Conservation (phyloP, 768 basidiomycete genomes). For the Russula sp. region DNA sequence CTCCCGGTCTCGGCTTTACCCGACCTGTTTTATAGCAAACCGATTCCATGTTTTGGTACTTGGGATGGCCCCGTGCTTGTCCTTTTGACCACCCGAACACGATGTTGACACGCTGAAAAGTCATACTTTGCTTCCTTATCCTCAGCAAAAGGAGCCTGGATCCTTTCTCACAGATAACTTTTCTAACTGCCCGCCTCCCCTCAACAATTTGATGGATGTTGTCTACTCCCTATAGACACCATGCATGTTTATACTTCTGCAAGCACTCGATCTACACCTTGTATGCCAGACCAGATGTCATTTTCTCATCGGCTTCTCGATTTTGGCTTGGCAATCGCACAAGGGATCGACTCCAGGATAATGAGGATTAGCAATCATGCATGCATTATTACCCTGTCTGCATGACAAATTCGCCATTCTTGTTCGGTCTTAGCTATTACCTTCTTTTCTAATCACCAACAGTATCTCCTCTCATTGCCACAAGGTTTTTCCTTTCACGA, state of each 20-base stretch:
- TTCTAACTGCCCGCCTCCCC: background rate
- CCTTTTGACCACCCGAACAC: slow-evolving; percentile 12
- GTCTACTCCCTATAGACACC: background rate
- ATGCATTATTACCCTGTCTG: background rate
- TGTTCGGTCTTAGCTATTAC: background rate
- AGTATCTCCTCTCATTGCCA: background rate
- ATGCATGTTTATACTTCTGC: background rate
- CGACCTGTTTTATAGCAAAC: background rate
- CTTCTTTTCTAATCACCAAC: background rate
- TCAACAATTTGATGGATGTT: background rate
- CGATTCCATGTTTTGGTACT: background rate
- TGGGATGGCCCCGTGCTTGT: background rate
- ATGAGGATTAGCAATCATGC: background rate
- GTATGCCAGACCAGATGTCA: background rate
- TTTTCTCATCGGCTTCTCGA: background rate
- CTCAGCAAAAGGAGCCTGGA: background rate
- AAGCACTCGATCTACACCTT: background rate
- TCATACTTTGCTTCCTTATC: background rate
- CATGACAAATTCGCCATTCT: background rate
- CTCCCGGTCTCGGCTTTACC: background rate
- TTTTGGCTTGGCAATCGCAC: background rate
- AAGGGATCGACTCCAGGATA: background rate
- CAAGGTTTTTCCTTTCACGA: background rate
- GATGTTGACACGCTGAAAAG: background rate
- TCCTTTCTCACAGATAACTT: background rate